Evolutionary conservation across 2,329 filamentous ascomycete genomes (phyloP).

Genomic region (Aspergillus sergii): DNA sequence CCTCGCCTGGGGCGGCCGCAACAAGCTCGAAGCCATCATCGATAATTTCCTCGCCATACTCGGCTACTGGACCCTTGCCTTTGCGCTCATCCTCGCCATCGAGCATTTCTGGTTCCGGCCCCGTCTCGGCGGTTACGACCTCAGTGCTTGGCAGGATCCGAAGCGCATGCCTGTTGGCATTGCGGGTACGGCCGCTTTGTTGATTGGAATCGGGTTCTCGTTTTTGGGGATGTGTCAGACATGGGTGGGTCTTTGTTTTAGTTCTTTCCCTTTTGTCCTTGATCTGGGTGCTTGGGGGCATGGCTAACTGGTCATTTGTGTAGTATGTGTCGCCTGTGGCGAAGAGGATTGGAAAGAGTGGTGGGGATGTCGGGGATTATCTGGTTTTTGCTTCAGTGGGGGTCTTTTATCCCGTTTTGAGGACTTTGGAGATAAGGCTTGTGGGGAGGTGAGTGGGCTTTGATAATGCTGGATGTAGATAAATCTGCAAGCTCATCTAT

Average conservation of each 20-base stretch:
- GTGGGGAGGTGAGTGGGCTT: no score
- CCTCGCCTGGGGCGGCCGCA: slow-evolving; percentile 22
- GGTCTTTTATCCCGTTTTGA: slow-evolving; percentile 15
- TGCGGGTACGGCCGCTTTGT: slow-evolving; percentile 15
- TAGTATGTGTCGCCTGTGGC: slow-evolving; percentile 20
- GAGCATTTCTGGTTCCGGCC: slow-evolving; percentile 24
- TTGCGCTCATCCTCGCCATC: slow-evolving; percentile 19
- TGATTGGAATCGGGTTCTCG: slow-evolving; percentile 16
- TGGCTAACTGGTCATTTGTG: neutral
- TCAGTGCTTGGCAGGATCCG: slow-evolving; percentile 23
- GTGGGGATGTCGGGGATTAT: slow-evolving; percentile 22
- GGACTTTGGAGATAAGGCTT: slow-evolving; percentile 13
- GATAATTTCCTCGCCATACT: slow-evolving; percentile 22
- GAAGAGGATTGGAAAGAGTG: slow-evolving; percentile 18
- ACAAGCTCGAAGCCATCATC: slow-evolving; percentile 22
- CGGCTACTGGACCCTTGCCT: slow-evolving; percentile 27
- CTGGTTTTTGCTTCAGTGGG: slow-evolving; percentile 12
- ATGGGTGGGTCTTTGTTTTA: slow-evolving; percentile 17
- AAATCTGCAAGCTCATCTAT: no score
- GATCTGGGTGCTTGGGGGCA: no score
- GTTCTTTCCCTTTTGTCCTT: neutral
- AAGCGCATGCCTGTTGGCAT: slow-evolving; percentile 22
- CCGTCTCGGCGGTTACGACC: slow-evolving; percentile 20
- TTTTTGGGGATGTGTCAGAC: slow-evolving; percentile 25
- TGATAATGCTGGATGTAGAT: no score